These are phyloP conservation scores for Batkoa obscura DNA, from an alignment of 371 early-diverging fungal genomes.

Conservation along the genomic window DNA sequence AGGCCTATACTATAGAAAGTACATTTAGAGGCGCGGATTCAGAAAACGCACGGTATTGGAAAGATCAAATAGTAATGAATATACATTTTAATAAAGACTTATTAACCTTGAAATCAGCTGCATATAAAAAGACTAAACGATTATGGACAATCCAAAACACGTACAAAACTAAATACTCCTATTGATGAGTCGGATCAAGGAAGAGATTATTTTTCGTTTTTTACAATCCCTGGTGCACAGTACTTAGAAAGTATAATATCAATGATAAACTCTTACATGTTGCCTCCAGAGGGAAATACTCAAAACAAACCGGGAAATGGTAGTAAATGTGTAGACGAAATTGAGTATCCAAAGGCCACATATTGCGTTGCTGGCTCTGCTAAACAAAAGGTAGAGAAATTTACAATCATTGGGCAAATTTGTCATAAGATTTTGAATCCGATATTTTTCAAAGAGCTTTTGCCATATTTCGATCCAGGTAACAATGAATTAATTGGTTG, in stretches of 20 bases:
- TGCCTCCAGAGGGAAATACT: no score
- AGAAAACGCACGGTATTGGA: slow-evolving; percentile 1
- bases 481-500: background rate
- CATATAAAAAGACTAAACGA: background rate
- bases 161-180: background rate
- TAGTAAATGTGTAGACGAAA: no score
- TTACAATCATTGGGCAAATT: background rate
- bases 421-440: background rate
- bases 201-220: background rate
- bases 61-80: background rate
- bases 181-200: background rate
- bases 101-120: background rate
- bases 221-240: background rate
- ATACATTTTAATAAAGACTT: background rate
- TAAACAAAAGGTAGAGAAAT: background rate
- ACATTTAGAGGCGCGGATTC: background rate
- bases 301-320: no score
- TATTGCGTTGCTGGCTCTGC: background rate
- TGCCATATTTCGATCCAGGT: background rate
- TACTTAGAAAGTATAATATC: no score
- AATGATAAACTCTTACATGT: no score
- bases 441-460: background rate
- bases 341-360: no score
- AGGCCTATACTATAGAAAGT: slow-evolving; percentile 6
- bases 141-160: background rate